A percentile compares a stretch with the other conserved stretches of the same genome.
These are phyloP conservation scores for Daedaleopsis nitida DNA, from an alignment of 768 basidiomycete genomes.

Conservation along the genomic window DNA sequence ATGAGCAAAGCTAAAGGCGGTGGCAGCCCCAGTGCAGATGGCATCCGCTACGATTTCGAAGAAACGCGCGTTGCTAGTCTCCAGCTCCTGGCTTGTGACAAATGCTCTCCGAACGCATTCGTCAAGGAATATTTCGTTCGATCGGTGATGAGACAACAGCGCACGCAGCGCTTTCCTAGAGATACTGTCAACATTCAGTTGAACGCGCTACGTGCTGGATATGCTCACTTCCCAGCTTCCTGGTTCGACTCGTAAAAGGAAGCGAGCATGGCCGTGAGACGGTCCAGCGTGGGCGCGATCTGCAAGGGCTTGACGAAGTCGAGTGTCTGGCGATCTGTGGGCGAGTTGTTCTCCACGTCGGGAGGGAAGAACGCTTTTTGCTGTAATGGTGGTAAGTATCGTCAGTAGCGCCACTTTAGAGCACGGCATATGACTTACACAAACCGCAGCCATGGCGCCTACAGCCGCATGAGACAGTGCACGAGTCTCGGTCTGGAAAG, in stretches of 20 bases:
- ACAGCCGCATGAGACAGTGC: constrained; percentile 78
- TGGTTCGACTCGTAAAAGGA: constrained; percentile 54
- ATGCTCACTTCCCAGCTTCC: constrained; percentile 64
- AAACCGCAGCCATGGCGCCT: constrained; percentile 86
- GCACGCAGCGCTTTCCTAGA: constrained; percentile 75
- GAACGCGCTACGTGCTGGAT: neutral
- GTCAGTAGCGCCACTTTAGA: neutral
- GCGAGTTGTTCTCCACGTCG: constrained; percentile 59
- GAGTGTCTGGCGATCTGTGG: constrained; percentile 52
- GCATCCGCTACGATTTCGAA: constrained; percentile 81
- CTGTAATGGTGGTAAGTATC: constrained; percentile 39
- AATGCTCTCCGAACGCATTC: constrained; percentile 73
- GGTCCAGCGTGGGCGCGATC: constrained; percentile 56
- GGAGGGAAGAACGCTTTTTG: constrained; percentile 77
- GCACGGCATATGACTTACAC: constrained; percentile 55
- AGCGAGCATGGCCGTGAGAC: constrained; percentile 68
- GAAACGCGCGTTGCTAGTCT: constrained; percentile 63
- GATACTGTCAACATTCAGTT: constrained; percentile 3
- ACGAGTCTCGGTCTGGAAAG: constrained; percentile 70
- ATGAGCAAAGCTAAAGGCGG: constrained; percentile 71
- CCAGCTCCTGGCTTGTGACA: constrained; percentile 53
- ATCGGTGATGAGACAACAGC: constrained; percentile 58
- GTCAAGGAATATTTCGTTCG: constrained; percentile 57
- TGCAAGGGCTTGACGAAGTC: constrained; percentile 60
- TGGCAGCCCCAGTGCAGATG: constrained; percentile 48